These are phyloP conservation scores for Hemileccinum impolitum DNA, from an alignment of 768 basidiomycete genomes.

Conservation along the genomic window DNA sequence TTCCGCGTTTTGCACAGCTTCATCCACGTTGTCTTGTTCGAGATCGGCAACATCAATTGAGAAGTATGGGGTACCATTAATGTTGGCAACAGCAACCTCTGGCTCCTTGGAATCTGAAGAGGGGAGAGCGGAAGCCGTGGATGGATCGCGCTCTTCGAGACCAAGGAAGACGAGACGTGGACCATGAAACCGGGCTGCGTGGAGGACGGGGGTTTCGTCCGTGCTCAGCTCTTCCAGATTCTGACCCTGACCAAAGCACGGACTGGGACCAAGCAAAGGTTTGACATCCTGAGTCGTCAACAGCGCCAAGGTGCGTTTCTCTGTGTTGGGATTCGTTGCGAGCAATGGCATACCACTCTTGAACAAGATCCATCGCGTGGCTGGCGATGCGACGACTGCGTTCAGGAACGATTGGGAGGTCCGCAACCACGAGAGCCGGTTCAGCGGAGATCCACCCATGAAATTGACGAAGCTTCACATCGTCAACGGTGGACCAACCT, in stretches of 20 bases:
- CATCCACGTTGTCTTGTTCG: constrained; percentile 41
- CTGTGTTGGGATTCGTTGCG: constrained; percentile 30
- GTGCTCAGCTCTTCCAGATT: constrained; percentile 32
- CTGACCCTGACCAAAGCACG: constrained; percentile 71
- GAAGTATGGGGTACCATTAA: constrained; percentile 85
- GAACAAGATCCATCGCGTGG: constrained; percentile 78
- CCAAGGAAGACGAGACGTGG: constrained; percentile 76
- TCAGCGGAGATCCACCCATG: constrained; percentile 64
- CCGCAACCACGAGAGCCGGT: constrained; percentile 80
- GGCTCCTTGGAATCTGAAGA: constrained; percentile 64
- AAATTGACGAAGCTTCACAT: constrained; percentile 45
- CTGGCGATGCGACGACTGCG: constrained; percentile 52
- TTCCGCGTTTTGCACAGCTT: constrained; percentile 38
- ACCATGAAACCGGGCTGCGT: constrained; percentile 59
- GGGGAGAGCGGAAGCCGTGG: constrained; percentile 49
- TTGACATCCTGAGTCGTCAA: constrained; percentile 61
- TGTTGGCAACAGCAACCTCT: constrained; percentile 48
- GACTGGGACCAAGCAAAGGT: constrained; percentile 60
- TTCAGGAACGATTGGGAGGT: constrained; percentile 75
- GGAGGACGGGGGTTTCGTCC: constrained; percentile 34
- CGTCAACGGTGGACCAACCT: constrained; percentile 1
- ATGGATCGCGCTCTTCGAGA: constrained; percentile 54
- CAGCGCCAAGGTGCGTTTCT: constrained; percentile 44
- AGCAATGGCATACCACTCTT: constrained; percentile 68
- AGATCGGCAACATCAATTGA: constrained; percentile 68